A percentile compares a stretch with the other conserved stretches of the same genome.
Conservation (phyloP, 148 eudicot genomes). For the Polygonum aviculare region DNA sequence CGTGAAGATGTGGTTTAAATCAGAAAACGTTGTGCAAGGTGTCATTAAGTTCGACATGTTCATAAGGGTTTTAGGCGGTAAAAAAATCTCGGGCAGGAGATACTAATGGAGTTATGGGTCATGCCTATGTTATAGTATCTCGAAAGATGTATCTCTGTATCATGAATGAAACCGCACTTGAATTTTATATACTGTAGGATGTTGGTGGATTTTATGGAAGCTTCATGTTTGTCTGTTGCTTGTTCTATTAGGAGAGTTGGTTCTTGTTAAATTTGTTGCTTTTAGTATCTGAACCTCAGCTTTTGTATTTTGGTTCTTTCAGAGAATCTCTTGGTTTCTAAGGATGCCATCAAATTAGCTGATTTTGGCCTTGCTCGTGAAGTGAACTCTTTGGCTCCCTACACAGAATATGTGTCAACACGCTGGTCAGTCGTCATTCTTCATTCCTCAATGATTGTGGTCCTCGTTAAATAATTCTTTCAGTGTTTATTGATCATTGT, state of each 20-base stretch:
- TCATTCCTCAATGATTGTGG: background rate
- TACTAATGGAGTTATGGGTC: background rate
- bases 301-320: background rate
- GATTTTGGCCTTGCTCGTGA: conserved; percentile 99
- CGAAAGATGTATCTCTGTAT: background rate
- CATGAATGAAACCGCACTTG: background rate
- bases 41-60: too few relatives aligned
- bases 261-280: background rate
- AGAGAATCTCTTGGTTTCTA: conserved; percentile 85
- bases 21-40: too few relatives aligned
- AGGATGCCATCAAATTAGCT: conserved; percentile 70
- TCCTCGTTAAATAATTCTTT: background rate
- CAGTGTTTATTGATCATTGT: background rate
- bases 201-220: background rate
- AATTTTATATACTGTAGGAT: background rate
- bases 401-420: conserved; percentile 88
- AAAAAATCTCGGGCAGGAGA: background rate
- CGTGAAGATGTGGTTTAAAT: too few relatives aligned
- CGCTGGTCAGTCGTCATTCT: conserved; percentile 48
- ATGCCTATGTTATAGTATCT: too few relatives aligned
- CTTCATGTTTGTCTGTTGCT: background rate
- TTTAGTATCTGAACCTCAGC: background rate
- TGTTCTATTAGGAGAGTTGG: background rate
- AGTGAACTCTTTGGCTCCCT: conserved; percentile 65
- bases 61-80: too few relatives aligned